Conservation (phyloP, 768 basidiomycete genomes). For the Leccinum sublutescens region DNA sequence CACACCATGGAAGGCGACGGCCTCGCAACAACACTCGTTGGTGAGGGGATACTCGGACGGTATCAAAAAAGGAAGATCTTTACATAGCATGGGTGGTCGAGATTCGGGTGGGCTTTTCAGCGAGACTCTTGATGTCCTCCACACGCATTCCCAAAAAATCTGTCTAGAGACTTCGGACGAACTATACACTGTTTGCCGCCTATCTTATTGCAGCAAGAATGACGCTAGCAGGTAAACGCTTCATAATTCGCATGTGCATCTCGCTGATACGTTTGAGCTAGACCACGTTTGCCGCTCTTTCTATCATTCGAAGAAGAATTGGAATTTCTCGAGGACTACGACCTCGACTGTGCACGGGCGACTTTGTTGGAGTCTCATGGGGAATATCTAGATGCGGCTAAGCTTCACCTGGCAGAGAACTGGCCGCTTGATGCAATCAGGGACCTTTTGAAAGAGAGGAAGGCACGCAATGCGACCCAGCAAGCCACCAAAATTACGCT, state of each 20-base stretch:
- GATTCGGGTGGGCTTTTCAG: conserved; percentile 41
- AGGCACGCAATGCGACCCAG: conserved; percentile 25
- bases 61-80: no score
- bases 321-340: conserved; percentile 55
- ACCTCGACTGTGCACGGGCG: conserved; percentile 49
- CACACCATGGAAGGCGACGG: conserved; percentile 7
- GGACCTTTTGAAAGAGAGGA: conserved; percentile 39
- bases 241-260: neutral
- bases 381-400: conserved; percentile 48
- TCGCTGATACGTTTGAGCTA: conserved; percentile 23
- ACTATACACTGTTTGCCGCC: conserved; percentile 45
- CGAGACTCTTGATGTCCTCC: conserved; percentile 49
- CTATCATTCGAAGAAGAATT: conserved; percentile 48
- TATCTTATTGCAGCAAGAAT: conserved; percentile 42
- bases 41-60: conserved; percentile 41
- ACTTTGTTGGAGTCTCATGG: conserved; percentile 43
- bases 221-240: conserved; percentile 19
- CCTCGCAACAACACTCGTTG: conserved; percentile 11
- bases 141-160: conserved; percentile 34
- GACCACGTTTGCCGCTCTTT: conserved; percentile 51
- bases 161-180: conserved; percentile 28
- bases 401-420: conserved; percentile 49
- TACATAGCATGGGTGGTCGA: no score
- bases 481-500: conserved; percentile 41
- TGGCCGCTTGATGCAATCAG: conserved; percentile 46